Percentiles rank a stretch among this genome's conserved stretches.
Conservation (phyloP, 2,329 filamentous ascomycete species). For the Botrytis aclada region DNA sequence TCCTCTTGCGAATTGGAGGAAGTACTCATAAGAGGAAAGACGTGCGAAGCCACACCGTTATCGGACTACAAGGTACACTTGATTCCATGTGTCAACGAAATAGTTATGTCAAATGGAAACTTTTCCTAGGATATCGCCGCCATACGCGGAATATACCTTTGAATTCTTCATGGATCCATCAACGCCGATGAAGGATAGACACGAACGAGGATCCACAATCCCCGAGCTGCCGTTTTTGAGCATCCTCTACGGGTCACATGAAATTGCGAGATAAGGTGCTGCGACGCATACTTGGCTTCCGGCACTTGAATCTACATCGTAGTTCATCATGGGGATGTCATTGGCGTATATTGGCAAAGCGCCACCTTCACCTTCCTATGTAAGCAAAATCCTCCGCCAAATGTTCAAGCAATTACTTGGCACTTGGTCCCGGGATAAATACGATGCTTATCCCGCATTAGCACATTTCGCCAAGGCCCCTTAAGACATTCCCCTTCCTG, state of each 20-base stretch:
- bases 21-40: not conserved
- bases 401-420: conserved; percentile 4
- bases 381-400: not conserved
- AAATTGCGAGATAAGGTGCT: conserved; percentile 4
- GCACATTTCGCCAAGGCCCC: conserved; percentile 1
- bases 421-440: not conserved
- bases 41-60: not conserved
- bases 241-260: not conserved
- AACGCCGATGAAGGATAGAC: not conserved
- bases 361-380: conserved; percentile 14
- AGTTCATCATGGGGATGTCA: not conserved
- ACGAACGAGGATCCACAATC: not conserved
- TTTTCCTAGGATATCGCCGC: not conserved
- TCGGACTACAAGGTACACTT: not conserved
- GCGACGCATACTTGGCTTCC: not conserved
- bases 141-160: not conserved
- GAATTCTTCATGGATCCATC: not conserved
- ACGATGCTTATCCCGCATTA: not conserved
- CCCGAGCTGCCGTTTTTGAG: not conserved
- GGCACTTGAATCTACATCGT: not conserved
- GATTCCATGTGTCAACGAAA: not conserved
- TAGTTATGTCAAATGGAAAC: not conserved
- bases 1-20: not conserved
- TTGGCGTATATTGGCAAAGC: conserved; percentile 10
- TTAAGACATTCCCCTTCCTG: not conserved